Evolutionary conservation across 2,329 filamentous ascomycete genomes (phyloP).

Genomic region (Diplodia seriata): DNA sequence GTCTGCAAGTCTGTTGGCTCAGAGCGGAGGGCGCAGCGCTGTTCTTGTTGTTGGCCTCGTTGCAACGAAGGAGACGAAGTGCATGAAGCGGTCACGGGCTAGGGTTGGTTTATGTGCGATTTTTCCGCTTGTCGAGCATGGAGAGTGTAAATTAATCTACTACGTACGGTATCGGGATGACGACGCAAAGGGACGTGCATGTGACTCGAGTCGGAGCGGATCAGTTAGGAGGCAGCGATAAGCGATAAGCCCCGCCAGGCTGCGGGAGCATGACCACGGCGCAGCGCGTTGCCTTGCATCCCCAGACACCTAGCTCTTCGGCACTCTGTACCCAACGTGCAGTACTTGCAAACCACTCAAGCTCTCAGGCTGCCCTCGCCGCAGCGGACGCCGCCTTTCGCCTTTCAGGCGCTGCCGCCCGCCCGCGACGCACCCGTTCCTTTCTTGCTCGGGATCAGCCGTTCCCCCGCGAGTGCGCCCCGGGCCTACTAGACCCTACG

Average conservation of each 20-base stretch:
- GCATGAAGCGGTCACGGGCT: constrained; percentile 22
- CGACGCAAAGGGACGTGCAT: not conserved
- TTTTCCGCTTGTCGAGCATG: constrained; percentile 23
- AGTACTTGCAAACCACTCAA: constrained; percentile 1
- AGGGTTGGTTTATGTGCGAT: constrained; percentile 24
- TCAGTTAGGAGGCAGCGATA: constrained; percentile 14
- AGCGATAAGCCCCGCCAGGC: constrained; percentile 28
- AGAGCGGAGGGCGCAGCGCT: constrained; percentile 27
- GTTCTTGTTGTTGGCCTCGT: constrained; percentile 23
- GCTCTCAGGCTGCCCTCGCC: not conserved
- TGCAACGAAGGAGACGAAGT: constrained; percentile 21
- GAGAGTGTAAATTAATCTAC: constrained; percentile 32
- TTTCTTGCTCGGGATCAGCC: constrained; percentile 24
- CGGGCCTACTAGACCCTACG: constrained; percentile 20
- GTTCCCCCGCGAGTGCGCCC: constrained; percentile 28
- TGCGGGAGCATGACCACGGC: constrained; percentile 31
- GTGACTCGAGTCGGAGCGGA: constrained; percentile 18
- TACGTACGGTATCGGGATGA: constrained; percentile 17
- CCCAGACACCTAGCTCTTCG: constrained; percentile 21
- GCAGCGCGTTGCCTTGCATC: constrained; percentile 29
- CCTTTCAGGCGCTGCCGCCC: not conserved
- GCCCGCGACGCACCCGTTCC: constrained; percentile 16
- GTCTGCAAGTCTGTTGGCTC: constrained; percentile 28
- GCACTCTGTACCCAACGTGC: constrained; percentile 13
- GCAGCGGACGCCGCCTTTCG: not conserved